Conservation (phyloP, 148 eudicot species). For the Gaultheria prostrata region DNA sequence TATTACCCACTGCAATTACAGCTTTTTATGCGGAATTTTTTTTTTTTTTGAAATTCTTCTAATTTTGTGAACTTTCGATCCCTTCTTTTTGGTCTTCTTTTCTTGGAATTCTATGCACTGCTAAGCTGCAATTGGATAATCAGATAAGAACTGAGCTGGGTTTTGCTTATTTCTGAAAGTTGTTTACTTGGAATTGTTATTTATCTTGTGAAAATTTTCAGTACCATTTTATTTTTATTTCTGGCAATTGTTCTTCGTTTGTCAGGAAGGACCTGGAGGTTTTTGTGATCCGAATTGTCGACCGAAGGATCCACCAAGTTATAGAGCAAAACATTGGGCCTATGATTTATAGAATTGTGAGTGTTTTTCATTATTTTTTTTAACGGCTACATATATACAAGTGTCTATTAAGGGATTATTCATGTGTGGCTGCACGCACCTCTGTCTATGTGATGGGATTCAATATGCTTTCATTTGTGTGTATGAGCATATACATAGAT, state of each 20-base stretch:
- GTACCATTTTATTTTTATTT: background rate
- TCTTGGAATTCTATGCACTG: background rate
- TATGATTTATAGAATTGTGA: conserved; percentile 2
- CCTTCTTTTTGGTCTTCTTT: background rate
- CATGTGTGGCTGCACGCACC: background rate
- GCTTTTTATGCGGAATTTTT: no score
- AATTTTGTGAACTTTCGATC: no score
- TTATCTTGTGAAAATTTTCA: background rate
- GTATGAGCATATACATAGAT: background rate
- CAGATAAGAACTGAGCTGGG: conserved; percentile 4
- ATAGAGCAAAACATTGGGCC: background rate
- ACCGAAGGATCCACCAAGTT: background rate
- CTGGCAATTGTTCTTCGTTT: background rate
- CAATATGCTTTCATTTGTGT: background rate
- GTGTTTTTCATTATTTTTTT: background rate
- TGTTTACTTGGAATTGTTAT: background rate
- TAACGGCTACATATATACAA: background rate
- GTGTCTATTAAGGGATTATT: background rate
- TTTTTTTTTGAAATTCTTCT: no score
- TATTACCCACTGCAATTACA: background rate
- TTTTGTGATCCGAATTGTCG: background rate
- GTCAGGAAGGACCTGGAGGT: conserved; percentile 1
- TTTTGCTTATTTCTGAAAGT: conserved; percentile 15
- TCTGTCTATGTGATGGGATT: background rate
- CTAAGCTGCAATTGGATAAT: background rate